A percentile compares a stretch with the other conserved stretches of the same genome.
Evolutionary conservation across 495 filamentous ascomycete genomes (phyloP).

Genomic region (Tuber calosporum): DNA sequence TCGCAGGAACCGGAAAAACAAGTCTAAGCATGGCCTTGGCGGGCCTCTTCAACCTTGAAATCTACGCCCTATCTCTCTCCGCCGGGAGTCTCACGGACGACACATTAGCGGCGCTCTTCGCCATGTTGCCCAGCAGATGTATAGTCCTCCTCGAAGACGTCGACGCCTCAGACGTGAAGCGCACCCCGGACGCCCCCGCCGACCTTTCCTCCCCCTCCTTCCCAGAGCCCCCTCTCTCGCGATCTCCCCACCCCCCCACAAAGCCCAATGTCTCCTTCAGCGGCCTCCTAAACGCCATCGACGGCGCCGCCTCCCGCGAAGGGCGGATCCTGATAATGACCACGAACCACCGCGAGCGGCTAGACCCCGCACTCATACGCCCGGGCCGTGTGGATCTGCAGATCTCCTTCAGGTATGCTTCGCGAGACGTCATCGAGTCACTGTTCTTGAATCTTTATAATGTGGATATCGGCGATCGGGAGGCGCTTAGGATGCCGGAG

Average conservation of each 20-base stretch:
- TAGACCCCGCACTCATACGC: conserved; percentile 67
- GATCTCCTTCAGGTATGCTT: conserved; percentile 63
- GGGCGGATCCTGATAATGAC: conserved; percentile 78
- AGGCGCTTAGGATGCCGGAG: conserved; percentile 24
- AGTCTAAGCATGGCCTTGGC: conserved; percentile 59
- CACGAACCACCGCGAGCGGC: conserved; percentile 64
- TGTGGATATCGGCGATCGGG: conserved; percentile 37
- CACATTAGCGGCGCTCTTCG: conserved; percentile 60
- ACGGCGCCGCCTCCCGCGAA: conserved; percentile 72
- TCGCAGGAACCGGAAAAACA: conserved; percentile 47
- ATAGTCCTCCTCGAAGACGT: conserved; percentile 69
- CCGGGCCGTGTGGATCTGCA: conserved; percentile 68
- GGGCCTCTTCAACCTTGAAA: conserved; percentile 60
- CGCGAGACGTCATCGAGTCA: conserved; percentile 54
- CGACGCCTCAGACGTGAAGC: conserved; percentile 62
- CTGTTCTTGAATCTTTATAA: conserved; percentile 70
- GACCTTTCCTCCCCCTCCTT: neutral
- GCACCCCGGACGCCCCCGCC: conserved; percentile 40
- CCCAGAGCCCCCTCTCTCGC: neutral
- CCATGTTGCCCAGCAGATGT: conserved; percentile 59
- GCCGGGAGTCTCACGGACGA: conserved; percentile 61
- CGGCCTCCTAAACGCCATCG: conserved; percentile 69
- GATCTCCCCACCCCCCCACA: neutral
- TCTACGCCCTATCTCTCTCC: conserved; percentile 60
- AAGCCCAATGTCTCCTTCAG: conserved; percentile 53